Evolutionary conservation across 768 basidiomycete species (phyloP), one percentile per base, ranked within the genome.

Genomic region (Jaapia argillacea): DNA sequence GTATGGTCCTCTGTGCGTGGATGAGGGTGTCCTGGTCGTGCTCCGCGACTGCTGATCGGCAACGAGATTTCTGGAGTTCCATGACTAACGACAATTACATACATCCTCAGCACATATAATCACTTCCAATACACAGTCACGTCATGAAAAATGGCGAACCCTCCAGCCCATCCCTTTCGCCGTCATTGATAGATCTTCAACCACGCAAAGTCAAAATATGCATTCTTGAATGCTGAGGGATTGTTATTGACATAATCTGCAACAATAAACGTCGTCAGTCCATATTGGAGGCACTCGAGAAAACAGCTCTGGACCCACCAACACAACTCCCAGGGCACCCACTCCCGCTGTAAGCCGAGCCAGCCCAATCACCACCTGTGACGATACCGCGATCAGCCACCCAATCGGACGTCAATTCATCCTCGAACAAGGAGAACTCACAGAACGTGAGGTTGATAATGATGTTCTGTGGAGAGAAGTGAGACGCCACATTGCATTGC

Each of bases 201-300:
- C 5, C 57, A 51, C 14, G 62, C 62, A 51, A 72, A 59, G 12
- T 61, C 61, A 45, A 68, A 72, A 48, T 63, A 70, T 4, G 70
- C 67, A 6, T 66, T 52, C 1, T 33, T 3, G 44, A 71, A 71
- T 3, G 67, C 67, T 7, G 47, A 41, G 0, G 70, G 69, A 41
- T 64, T 63, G 33, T 58, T 51, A 45, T 59, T 44, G 10, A 71
- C 68, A 37, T 53, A 60, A 39, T 56, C 61, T 63, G 20, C 0
- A 10, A 16, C 10, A 31, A 47, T 24, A 14, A 18, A 45, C 14
- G 2, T 4, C 36, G 42, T 12, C 33, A 43, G 33, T 43, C 14
- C 33, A 39, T n/a, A 6, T 18, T 16, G 10, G 10, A 16, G 16
- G 28, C 16, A 33, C 10, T 33, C 10, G 28, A 33, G 28, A 16